These are phyloP conservation scores for Phlyctochytrium arcticum DNA, from an alignment of 192 early-diverging fungal genomes.

Conservation along the genomic window DNA sequence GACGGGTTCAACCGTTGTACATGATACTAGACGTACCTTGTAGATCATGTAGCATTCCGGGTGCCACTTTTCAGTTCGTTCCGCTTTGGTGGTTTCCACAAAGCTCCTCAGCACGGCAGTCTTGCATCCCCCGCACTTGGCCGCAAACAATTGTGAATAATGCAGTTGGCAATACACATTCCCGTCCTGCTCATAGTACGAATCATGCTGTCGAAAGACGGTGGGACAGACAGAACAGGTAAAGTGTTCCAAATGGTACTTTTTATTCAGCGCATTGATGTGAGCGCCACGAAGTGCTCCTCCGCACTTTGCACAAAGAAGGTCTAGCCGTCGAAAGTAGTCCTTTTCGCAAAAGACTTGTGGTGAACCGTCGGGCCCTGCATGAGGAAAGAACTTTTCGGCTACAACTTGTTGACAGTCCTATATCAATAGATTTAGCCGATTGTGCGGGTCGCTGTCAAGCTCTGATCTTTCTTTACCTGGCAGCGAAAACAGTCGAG, in stretches of 20 bases:
- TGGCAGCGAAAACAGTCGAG: constrained; percentile 92
- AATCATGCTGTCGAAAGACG: constrained; percentile 91
- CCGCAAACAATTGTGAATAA: constrained; percentile 85
- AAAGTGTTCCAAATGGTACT: constrained; percentile 98
- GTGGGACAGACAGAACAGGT: constrained; percentile 88
- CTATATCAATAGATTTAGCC: constrained; percentile 32
- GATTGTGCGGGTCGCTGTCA: neutral
- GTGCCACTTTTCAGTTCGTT: constrained; percentile 88
- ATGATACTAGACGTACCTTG: constrained; percentile 57
- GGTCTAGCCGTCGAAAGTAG: constrained; percentile 79
- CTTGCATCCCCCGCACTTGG: constrained; percentile 93
- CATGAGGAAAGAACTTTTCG: constrained; percentile 80
- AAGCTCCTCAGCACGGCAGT: constrained; percentile 95
- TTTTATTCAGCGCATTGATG: constrained; percentile 86
- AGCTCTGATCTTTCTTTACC: constrained; percentile 45
- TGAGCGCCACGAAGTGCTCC: constrained; percentile 85
- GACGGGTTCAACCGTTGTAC: neutral
- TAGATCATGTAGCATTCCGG: constrained; percentile 99
- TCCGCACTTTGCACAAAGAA: constrained; percentile 83
- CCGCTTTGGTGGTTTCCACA: constrained; percentile 80
- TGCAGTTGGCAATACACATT: constrained; percentile 93
- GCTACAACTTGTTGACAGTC: constrained; percentile 76
- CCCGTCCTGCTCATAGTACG: constrained; percentile 93
- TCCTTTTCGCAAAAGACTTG: constrained; percentile 80
- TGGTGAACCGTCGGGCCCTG: constrained; percentile 49